Evolutionary conservation across 495 filamentous ascomycete species (phyloP).

Genomic region (Staphylotrichum tortipilum): DNA sequence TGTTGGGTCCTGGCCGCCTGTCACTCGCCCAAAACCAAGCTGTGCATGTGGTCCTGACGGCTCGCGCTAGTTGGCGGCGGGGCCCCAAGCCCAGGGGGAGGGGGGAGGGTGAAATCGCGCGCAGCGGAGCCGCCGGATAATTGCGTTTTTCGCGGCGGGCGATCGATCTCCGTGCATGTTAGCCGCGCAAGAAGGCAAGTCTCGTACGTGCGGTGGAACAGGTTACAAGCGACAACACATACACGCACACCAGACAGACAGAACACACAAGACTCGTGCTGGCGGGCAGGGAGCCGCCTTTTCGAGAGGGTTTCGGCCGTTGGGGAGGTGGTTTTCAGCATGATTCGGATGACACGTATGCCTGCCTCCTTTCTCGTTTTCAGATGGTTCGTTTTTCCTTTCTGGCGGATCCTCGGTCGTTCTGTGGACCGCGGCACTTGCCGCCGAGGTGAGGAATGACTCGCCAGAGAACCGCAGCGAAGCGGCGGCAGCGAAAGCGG

Average conservation of each 20-base stretch:
- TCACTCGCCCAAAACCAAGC: slow-evolving; percentile 6
- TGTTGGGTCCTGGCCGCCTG: too few species aligned
- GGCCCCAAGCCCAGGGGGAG: too few species aligned
- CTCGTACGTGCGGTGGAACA: too few species aligned
- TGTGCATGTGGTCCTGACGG: slow-evolving; percentile 1
- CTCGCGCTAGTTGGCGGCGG: neutral
- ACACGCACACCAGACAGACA: too few species aligned
- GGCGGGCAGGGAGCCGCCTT: neutral
- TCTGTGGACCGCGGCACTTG: slow-evolving; percentile 15
- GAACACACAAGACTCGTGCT: neutral
- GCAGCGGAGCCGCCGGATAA: slow-evolving; percentile 25
- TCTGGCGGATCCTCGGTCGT: slow-evolving; percentile 13
- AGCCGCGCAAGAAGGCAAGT: slow-evolving; percentile 7
- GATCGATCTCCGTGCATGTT: slow-evolving; percentile 21
- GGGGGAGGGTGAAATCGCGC: slow-evolving; percentile 9
- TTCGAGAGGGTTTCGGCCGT: neutral
- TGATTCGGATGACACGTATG: neutral
- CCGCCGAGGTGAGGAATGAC: slow-evolving; percentile 10
- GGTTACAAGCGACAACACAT: neutral
- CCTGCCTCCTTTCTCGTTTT: neutral
- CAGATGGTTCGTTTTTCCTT: neutral
- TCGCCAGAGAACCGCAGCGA: too few species aligned
- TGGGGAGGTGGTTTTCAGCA: neutral
- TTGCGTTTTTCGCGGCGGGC: slow-evolving; percentile 6
- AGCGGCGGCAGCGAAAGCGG: too few species aligned